A percentile compares a stretch with the other conserved stretches of the same genome.
Conservation (phyloP, 495 filamentous ascomycete species). For the Paragyromitra xinjiangensis region DNA sequence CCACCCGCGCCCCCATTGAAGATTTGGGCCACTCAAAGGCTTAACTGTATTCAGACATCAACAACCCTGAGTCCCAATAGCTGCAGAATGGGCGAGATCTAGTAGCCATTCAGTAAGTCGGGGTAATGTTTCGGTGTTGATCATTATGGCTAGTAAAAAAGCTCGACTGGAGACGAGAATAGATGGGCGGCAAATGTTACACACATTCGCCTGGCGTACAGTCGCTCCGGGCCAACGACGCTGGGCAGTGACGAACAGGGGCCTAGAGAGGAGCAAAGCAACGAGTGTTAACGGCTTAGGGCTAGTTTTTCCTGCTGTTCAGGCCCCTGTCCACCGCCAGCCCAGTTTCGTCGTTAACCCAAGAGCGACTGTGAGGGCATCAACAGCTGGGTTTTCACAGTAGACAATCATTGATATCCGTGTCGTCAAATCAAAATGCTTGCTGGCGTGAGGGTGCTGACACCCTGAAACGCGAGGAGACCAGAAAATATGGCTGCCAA, state of each 20-base stretch:
- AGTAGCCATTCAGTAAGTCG: constrained; percentile 12
- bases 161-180: constrained; percentile 40
- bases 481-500: constrained; percentile 33
- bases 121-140: constrained; percentile 16
- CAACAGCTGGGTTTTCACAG: constrained; percentile 1
- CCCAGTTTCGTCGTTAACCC: no score
- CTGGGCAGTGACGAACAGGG: no score
- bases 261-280: no score
- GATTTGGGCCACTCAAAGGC: not conserved
- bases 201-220: constrained; percentile 9
- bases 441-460: not conserved
- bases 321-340: no score
- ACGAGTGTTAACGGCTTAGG: no score
- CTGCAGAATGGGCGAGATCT: not conserved
- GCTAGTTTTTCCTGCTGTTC: no score
- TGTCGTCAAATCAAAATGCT: constrained; percentile 18
- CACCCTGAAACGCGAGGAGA: constrained; percentile 21
- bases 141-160: constrained; percentile 12
- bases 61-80: not conserved
- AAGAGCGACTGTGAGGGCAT: not conserved
- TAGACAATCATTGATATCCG: constrained; percentile 12
- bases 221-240: no score
- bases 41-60: constrained; percentile 13
- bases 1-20: not conserved
- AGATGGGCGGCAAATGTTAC: constrained; percentile 43